Base-by-base conservation (phyloP, 2,329 filamentous ascomycete species). In the Cercospora zeina region DNA sequence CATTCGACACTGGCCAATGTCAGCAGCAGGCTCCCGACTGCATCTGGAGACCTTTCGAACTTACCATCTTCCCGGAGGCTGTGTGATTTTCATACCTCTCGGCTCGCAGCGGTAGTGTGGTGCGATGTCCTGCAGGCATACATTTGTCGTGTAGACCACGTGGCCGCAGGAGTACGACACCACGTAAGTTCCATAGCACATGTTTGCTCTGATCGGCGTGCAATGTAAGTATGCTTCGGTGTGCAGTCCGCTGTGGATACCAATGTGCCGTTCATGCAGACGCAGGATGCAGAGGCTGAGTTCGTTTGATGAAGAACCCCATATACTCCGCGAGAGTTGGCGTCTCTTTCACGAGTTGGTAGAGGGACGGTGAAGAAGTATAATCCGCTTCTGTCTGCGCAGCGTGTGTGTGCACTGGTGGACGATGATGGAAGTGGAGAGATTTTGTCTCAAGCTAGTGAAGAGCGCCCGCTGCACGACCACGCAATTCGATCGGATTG, bases 101-200 rank as follows among this genome's bases (percentile, higher is more conserved):
- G 65, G 63, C 58, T 68, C 67, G 58, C 67, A 68, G 10, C 65
- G 63, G 31, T 67, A 67, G 50, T 68, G 66, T 19, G 66, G 61
- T 14, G 59, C 67, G 10, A 68, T 56, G 33, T 67, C 67, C 34
- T 62, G 67, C 34, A 68, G 30, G 42, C 67, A 68, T 16, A 67
- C 61, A 34, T 62, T 62, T 21, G 63, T 63, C n/a, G 62, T 66
- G 16, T 54, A 49, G 30, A 31, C 27, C n/a, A 67, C 61, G 58
- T 68, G 67, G 27, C 67, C 67, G 31, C 67, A 68, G 13, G 63
- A 64, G 59, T 67, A 68, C 34, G 63, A 67, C 3, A 64, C 60
- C 11, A 65, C 55, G 47, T 63, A 68, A 51, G 67, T 68, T 61
- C 67, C 67, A 36, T 62, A 58, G 58, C 65, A 68, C 65, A 68